phyloP scores from a whole-genome alignment of 2,329 filamentous ascomycete genomes.

The Pezicula neosporulosa region DNA sequence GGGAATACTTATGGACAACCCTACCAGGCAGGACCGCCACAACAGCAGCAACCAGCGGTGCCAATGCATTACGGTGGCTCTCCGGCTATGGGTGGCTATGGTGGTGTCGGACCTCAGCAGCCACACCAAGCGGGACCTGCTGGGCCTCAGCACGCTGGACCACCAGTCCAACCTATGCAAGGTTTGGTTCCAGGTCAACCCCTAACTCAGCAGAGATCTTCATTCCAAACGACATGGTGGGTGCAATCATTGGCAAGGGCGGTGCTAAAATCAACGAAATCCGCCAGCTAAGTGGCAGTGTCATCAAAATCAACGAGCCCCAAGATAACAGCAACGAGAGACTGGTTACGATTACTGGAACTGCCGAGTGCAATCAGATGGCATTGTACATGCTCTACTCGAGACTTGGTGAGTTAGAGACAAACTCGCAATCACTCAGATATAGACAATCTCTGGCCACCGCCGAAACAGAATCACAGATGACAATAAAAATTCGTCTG shows the following conservation, averaged over 20 bases:
- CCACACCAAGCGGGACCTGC: conserved; percentile 61
- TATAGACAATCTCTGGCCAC: too few species aligned
- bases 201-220: conserved; percentile 96
- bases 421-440: conserved; percentile 1
- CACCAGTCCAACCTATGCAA: conserved; percentile 72
- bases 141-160: conserved; percentile 63
- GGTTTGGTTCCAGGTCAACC: conserved; percentile 75
- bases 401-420: conserved; percentile 69
- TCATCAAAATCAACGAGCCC: conserved; percentile 99
- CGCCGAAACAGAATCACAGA: too few species aligned
- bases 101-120: conserved; percentile 74
- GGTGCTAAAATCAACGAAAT: conserved; percentile 99
- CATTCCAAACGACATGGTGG: conserved; percentile 99
- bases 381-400: conserved; percentile 99
- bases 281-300: conserved; percentile 90
- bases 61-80: conserved; percentile 71
- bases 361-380: conserved; percentile 98
- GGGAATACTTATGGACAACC: conserved; percentile 67
- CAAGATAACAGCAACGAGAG: conserved; percentile 99
- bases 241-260: conserved; percentile 97
- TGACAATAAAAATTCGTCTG: too few species aligned
- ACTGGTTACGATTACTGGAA: conserved; percentile 94
- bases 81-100: conserved; percentile 67
- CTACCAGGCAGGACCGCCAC: conserved; percentile 47
- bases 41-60: conserved; percentile 54